Conservation (phyloP, 495 filamentous ascomycete genomes). For the Aspergillus cavernicola region DNA sequence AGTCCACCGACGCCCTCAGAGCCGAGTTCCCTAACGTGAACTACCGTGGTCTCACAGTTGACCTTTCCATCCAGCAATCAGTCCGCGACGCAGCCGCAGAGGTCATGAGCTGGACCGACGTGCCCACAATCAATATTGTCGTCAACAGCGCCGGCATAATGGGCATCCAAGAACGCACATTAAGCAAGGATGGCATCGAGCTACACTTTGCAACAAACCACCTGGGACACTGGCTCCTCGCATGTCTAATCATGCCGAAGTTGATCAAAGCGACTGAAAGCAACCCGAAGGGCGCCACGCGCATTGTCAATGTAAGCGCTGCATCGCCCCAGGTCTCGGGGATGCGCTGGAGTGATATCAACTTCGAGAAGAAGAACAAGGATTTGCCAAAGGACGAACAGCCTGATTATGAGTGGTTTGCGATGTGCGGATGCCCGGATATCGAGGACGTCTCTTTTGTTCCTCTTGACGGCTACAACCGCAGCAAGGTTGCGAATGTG, state of each 20-base stretch:
- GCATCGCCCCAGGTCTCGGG: too few relatives aligned
- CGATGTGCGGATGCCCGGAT: too few relatives aligned
- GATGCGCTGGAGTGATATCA: too few relatives aligned
- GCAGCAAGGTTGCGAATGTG: slow-evolving; percentile 52
- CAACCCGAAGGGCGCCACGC: too few relatives aligned
- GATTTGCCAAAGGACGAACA: too few relatives aligned
- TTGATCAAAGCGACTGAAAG: too few relatives aligned
- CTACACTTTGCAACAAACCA: slow-evolving; percentile 54
- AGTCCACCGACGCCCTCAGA: slow-evolving; percentile 34
- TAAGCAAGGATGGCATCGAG: slow-evolving; percentile 44
- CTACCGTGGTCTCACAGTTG: slow-evolving; percentile 35
- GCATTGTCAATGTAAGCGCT: too few relatives aligned
- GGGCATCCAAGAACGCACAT: slow-evolving; percentile 36
- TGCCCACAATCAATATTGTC: slow-evolving; percentile 58
- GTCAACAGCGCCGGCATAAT: slow-evolving; percentile 74
- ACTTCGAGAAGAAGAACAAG: too few relatives aligned
- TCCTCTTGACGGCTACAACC: slow-evolving; percentile 45
- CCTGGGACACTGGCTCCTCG: slow-evolving; percentile 57
- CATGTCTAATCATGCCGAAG: slow-evolving; percentile 51
- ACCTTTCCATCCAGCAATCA: slow-evolving; percentile 38
- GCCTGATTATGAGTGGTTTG: too few relatives aligned
- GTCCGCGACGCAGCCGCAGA: slow-evolving; percentile 46
- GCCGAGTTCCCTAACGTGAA: slow-evolving; percentile 23
- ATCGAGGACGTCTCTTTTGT: too few relatives aligned
- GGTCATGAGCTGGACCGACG: slow-evolving; percentile 41